Base-by-base conservation (phyloP, 2,329 filamentous ascomycete species). In the Aspergillus puulaauensis region DNA sequence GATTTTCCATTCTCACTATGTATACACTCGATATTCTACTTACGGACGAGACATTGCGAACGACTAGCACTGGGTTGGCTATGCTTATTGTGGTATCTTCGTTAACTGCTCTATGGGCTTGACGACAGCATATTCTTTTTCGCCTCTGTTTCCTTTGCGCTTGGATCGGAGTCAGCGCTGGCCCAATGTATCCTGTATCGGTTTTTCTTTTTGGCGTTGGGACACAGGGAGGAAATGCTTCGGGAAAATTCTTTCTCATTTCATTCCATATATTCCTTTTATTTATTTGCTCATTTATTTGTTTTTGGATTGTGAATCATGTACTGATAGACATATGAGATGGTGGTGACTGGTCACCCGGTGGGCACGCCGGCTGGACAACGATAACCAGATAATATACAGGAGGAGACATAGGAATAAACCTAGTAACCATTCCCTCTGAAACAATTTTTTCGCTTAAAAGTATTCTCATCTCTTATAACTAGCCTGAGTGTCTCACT, bases 181-280 rank as follows among this genome's bases (percentile, higher is more conserved):
- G 54, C 55, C 24, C 53, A 41, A 54, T 61, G 46, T 59, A 59
- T 21, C 54, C 31, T 54, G 24, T 52, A 53, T 54, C 39, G 49
- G 27, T 31, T 31, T 31, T 31, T 31, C 27, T 31, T 61, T 56
- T 31, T 56, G 60, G 57, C 60, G 60, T 62, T 61, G 54, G 60
- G 58, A 55, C 41, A 37, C 56, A 54, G 53, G 56, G 50, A 47
- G 57, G 52, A 31, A 50, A 45, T 52, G 44, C 46, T 48, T 50
- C 21, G 37, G 51, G 47, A 44, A 45, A 51, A 61, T 63, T 56
- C 49, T 59, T 61, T 59, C 52, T 61, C 52, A 62, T 51, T 63
- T 52, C 35, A 53, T 57, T 47, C 49, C 56, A 39, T 50, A 48
- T 54, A 56, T 56, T 51, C 47, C 50, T 31, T 31, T 31, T 53